Evolutionary conservation across 2,329 filamentous ascomycete genomes (phyloP).

Genomic region (Bipolaris victoriae): DNA sequence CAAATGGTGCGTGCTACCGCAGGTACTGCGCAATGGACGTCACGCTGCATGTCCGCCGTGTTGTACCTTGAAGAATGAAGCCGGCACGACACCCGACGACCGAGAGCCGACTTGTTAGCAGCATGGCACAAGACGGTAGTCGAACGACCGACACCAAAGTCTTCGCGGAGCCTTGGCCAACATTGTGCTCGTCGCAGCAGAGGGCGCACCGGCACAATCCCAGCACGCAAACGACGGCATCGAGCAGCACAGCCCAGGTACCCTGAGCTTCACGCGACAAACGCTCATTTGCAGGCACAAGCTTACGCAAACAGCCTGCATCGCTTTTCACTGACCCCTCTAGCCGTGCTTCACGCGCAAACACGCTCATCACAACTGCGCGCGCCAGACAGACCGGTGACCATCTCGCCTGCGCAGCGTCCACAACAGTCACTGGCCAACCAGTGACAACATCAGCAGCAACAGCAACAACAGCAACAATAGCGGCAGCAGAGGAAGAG

Average conservation of each 20-base stretch:
- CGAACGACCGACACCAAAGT: not conserved
- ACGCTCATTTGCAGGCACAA: not conserved
- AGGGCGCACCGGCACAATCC: not conserved
- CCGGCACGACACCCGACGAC: not conserved
- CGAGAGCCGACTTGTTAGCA: not conserved
- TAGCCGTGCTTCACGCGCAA: slow-evolving; percentile 2
- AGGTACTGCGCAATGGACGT: not conserved
- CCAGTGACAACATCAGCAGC: not conserved
- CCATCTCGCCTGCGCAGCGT: not conserved
- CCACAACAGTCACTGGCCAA: not conserved
- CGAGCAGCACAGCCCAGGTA: slow-evolving; percentile 5
- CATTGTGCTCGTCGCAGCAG: slow-evolving; percentile 7
- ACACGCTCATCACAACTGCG: not conserved
- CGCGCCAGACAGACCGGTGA: not conserved
- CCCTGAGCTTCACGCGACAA: not conserved
- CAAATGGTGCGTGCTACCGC: not conserved
- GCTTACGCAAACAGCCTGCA: slow-evolving; percentile 15
- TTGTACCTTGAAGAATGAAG: not conserved
- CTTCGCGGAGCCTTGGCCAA: not conserved
- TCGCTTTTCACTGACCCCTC: slow-evolving; percentile 7
- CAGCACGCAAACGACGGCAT: not conserved
- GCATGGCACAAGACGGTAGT: slow-evolving; percentile 10
- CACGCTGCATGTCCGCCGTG: not conserved
- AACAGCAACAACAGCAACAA: too few species aligned
- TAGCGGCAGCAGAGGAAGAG: not conserved